Conservation (phyloP, 352 stramenopile species). For the Pythium coloratum region DNA sequence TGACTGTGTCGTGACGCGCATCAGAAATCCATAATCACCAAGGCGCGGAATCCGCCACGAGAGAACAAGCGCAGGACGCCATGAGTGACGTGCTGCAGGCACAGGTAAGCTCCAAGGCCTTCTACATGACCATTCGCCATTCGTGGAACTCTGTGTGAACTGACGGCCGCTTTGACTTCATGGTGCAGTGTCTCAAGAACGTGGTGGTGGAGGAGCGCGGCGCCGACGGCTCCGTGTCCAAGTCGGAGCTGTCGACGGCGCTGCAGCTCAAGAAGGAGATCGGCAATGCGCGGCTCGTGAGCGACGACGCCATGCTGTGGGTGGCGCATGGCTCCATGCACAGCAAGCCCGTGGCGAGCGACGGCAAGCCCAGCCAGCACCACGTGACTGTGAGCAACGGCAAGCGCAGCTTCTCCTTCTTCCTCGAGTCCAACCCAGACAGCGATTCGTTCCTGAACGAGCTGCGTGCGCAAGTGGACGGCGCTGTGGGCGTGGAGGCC, state of each 20-base stretch:
- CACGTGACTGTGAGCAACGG: conserved; percentile 57
- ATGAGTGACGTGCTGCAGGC: conserved; percentile 14
- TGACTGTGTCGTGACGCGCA: background rate
- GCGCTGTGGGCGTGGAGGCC: conserved; percentile 46
- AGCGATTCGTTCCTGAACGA: conserved; percentile 64
- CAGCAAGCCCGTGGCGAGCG: conserved; percentile 31
- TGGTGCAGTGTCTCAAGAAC: conserved; percentile 46
- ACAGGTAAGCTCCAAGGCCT: background rate
- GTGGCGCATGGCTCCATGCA: conserved; percentile 52
- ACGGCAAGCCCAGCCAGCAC: conserved; percentile 14
- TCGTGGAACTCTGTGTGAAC: background rate
- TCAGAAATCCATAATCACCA: background rate
- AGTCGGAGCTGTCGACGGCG: conserved; percentile 35
- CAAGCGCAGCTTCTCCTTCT: conserved; percentile 73
- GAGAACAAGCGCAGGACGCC: conserved; percentile 7
- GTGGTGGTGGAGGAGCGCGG: conserved; percentile 60
- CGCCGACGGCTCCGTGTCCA: conserved; percentile 39
- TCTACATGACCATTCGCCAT: background rate
- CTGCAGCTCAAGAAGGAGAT: conserved; percentile 78
- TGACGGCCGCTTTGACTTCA: background rate
- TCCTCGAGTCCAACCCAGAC: conserved; percentile 33
- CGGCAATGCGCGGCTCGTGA: conserved; percentile 77
- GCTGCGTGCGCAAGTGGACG: conserved; percentile 68
- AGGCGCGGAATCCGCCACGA: background rate
- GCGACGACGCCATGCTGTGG: conserved; percentile 70